Evolutionary conservation across 2,329 filamentous ascomycete species (phyloP).

Genomic region (Neoascochyta sp.): DNA sequence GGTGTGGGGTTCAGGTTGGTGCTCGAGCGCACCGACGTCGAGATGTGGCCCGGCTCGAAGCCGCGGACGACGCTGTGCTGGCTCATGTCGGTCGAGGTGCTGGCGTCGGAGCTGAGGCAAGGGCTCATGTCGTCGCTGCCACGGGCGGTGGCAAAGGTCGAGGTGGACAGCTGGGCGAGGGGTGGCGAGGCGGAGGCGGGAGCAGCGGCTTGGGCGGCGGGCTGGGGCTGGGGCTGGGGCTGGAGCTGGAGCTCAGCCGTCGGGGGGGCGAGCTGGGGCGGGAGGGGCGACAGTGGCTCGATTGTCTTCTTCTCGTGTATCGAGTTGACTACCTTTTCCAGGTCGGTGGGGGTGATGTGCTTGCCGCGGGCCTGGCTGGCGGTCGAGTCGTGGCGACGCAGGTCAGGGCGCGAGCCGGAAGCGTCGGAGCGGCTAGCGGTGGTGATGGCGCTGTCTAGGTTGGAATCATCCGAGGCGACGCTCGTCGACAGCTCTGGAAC

Average conservation of each 20-base stretch:
- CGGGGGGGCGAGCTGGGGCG: conserved; percentile 37
- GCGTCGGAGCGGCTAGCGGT: conserved; percentile 46
- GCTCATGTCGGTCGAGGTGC: conserved; percentile 59
- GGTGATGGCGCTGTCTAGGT: conserved; percentile 39
- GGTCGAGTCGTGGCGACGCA: conserved; percentile 68
- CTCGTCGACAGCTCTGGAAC: conserved; percentile 48
- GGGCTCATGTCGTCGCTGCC: conserved; percentile 41
- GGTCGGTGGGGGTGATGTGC: conserved; percentile 86
- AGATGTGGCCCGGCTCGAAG: conserved; percentile 74
- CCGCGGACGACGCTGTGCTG: conserved; percentile 75
- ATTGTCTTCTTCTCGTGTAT: conserved; percentile 81
- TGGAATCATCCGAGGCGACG: conserved; percentile 45
- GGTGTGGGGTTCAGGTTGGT: conserved; percentile 56
- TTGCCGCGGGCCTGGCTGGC: conserved; percentile 68
- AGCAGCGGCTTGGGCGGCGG: conserved; percentile 23
- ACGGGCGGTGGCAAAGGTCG: conserved; percentile 50
- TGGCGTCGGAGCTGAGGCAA: conserved; percentile 56
- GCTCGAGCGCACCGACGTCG: conserved; percentile 63
- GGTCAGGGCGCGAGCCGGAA: conserved; percentile 60
- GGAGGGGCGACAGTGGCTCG: conserved; percentile 52
- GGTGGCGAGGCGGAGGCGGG: conserved; percentile 44
- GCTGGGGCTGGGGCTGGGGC: conserved; percentile 7
- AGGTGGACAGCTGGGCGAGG: conserved; percentile 55
- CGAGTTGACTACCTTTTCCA: conserved; percentile 90
- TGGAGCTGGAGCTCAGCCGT: conserved; percentile 5